Percentiles rank a stretch among this genome's conserved stretches.
phyloP scores from a whole-genome alignment of 2,329 filamentous ascomycete species.

The Ascochyta clinopodiicola region DNA sequence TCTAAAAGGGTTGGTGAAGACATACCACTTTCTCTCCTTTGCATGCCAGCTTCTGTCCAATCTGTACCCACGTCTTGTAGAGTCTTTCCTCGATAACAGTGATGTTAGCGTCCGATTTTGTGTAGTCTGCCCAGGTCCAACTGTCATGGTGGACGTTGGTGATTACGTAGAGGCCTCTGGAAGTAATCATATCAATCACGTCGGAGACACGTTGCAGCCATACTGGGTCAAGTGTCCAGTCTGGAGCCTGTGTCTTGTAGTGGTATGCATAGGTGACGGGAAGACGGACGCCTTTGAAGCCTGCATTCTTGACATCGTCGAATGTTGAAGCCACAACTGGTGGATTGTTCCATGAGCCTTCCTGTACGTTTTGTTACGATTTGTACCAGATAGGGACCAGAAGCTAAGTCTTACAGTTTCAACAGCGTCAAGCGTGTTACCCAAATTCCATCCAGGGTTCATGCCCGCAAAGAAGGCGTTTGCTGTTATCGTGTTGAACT shows the following conservation, averaged over 20 bases:
- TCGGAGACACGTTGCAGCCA: constrained; percentile 66
- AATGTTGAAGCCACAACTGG: constrained; percentile 60
- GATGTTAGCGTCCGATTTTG: constrained; percentile 54
- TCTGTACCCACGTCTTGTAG: constrained; percentile 64
- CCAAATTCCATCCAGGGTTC: constrained; percentile 66
- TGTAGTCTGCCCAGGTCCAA: constrained; percentile 65
- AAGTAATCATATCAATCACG: constrained; percentile 63
- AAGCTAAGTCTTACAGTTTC: constrained; percentile 34
- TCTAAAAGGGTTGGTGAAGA: background rate
- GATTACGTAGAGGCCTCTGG: constrained; percentile 59
- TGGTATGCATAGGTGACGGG: constrained; percentile 67
- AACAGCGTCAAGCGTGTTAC: constrained; percentile 65
- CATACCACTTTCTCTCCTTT: constrained; percentile 57
- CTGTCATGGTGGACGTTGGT: constrained; percentile 68
- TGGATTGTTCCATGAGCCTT: constrained; percentile 66
- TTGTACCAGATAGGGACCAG: no score
- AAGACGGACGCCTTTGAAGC: constrained; percentile 65
- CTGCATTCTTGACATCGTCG: constrained; percentile 58
- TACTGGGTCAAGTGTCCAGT: constrained; percentile 60
- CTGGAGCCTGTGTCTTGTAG: constrained; percentile 58
- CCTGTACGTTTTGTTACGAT: constrained; percentile 29
- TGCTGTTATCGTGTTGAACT: constrained; percentile 56
- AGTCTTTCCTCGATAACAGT: constrained; percentile 64
- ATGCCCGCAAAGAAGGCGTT: constrained; percentile 56
- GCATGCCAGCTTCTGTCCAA: constrained; percentile 61